Evolutionary conservation across 2,329 filamentous ascomycete species (phyloP).

Genomic region (Botryotinia calthae): DNA sequence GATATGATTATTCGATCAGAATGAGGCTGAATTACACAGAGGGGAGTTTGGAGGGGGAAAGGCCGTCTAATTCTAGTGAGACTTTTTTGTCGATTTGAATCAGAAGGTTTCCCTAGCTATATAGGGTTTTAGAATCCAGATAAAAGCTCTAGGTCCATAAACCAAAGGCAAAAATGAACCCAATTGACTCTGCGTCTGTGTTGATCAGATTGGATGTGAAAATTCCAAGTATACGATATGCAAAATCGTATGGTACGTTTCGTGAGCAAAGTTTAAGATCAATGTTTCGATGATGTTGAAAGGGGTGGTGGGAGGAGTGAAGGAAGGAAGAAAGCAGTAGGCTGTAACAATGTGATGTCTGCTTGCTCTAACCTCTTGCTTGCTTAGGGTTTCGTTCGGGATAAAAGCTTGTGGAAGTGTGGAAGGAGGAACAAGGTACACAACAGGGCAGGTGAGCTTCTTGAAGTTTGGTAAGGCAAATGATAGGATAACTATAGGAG

Average conservation of each 20-base stretch:
- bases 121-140: not conserved
- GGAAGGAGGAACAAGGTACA: slow-evolving; percentile 11
- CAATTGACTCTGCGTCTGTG: not conserved
- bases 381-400: not conserved
- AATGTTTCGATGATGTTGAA: slow-evolving; percentile 6
- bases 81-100: slow-evolving; percentile 11
- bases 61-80: slow-evolving; percentile 4
- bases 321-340: slow-evolving; percentile 7
- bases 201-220: not conserved
- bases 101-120: slow-evolving; percentile 5
- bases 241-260: not conserved
- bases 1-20: slow-evolving; percentile 11
- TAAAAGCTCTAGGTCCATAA: not conserved
- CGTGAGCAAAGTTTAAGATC: not conserved
- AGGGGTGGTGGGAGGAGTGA: slow-evolving; percentile 3
- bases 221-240: not conserved
- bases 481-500: slow-evolving; percentile 3
- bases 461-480: slow-evolving; percentile 19
- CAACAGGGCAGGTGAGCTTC: slow-evolving; percentile 21
- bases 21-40: slow-evolving; percentile 16
- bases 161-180: not conserved
- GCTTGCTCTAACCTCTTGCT: not conserved
- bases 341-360: not conserved
- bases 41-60: slow-evolving; percentile 5
- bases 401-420: slow-evolving; percentile 12